phyloP scores from a whole-genome alignment of 495 filamentous ascomycete species.

The Oleoguttula mirabilis region DNA sequence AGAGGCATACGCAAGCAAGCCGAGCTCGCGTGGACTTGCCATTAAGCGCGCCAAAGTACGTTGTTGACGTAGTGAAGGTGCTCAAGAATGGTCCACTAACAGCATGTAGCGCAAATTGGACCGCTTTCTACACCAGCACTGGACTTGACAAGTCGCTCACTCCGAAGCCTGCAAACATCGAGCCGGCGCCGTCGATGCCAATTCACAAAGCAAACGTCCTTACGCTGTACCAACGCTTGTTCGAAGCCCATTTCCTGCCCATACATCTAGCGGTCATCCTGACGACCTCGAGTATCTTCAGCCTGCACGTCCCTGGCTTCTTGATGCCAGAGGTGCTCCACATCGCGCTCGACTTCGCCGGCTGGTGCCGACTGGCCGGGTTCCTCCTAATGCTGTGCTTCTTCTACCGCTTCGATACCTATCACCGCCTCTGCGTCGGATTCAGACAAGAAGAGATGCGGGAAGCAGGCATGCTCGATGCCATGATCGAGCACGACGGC shows the following conservation, averaged over 20 bases:
- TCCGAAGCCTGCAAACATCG: background rate
- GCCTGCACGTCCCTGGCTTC: constrained; percentile 35
- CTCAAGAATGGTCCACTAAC: constrained; percentile 1
- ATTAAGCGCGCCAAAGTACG: constrained; percentile 14
- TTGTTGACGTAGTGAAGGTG: background rate
- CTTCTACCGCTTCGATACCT: constrained; percentile 49
- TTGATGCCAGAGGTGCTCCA: constrained; percentile 38
- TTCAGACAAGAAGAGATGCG: constrained; percentile 50
- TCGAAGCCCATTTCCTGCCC: constrained; percentile 58
- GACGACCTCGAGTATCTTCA: constrained; percentile 45
- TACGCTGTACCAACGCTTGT: constrained; percentile 47
- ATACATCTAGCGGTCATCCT: constrained; percentile 50
- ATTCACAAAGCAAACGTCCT: constrained; percentile 11
- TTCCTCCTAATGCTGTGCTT: constrained; percentile 48
- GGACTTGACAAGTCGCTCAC: constrained; percentile 6
- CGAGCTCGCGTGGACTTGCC: constrained; percentile 2
- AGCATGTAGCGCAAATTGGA: constrained; percentile 6
- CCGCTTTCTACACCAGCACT: constrained; percentile 9
- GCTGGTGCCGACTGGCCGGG: constrained; percentile 43
- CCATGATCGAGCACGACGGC: constrained; percentile 40
- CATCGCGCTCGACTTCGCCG: constrained; percentile 45
- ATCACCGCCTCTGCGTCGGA: constrained; percentile 44
- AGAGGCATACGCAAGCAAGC: background rate
- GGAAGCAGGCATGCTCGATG: constrained; percentile 38
- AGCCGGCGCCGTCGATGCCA: background rate